phyloP scores from a whole-genome alignment of 2,329 filamentous ascomycete species.

The Cladophialophora immunda region DNA sequence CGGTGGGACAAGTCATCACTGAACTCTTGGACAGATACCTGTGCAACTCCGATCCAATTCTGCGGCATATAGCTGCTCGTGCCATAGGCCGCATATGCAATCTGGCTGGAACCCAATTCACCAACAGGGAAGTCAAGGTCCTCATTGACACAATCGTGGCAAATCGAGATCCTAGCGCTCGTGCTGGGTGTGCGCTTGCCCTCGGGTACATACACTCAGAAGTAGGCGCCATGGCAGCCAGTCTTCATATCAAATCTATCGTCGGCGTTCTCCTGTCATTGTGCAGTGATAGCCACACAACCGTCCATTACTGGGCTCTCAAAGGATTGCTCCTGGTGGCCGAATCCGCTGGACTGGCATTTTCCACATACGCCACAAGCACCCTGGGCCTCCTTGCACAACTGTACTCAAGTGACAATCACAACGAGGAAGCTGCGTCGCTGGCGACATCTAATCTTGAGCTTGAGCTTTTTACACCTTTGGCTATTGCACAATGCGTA shows the following conservation, averaged over 20 bases:
- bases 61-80: conserved; percentile 85
- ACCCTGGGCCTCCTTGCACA: conserved; percentile 94
- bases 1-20: conserved; percentile 76
- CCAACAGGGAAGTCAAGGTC: conserved; percentile 86
- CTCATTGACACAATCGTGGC: conserved; percentile 93
- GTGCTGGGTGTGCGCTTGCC: conserved; percentile 93
- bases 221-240: conserved; percentile 96
- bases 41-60: conserved; percentile 81
- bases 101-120: conserved; percentile 85
- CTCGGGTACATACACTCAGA: conserved; percentile 93
- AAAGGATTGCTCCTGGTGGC: conserved; percentile 86
- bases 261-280: conserved; percentile 98
- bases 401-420: conserved; percentile 88
- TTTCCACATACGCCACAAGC: conserved; percentile 87
- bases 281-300: conserved; percentile 92
- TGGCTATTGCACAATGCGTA: conserved; percentile 84
- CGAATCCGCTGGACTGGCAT: conserved; percentile 90
- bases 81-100: conserved; percentile 86
- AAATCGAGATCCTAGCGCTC: conserved; percentile 90
- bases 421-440: conserved; percentile 83
- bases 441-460: conserved; percentile 90
- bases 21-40: conserved; percentile 68
- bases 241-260: conserved; percentile 95
- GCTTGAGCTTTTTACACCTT: conserved; percentile 80
- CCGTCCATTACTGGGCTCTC: conserved; percentile 95